Base-by-base conservation (phyloP, 1,284 basidiomycete genomes). In the Jaminaea rosea region DNA sequence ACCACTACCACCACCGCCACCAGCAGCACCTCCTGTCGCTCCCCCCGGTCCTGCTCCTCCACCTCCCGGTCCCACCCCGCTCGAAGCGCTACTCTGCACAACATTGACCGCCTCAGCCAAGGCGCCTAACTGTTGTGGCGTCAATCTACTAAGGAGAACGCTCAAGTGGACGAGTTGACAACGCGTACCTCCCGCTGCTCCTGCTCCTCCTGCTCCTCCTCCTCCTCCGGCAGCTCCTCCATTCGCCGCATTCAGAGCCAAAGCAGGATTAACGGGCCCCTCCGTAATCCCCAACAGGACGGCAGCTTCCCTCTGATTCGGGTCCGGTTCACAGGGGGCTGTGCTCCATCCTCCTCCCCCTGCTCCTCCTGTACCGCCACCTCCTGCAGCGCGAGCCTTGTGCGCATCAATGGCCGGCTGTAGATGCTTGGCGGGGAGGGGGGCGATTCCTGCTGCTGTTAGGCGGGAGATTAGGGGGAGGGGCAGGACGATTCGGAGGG, bases 241-340 rank as follows among this genome's bases (percentile, higher is more conserved):
- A n/a, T n/a, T n/a, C n/a, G n/a, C n/a, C n/a, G n/a, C n/a, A n/a
- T n/a, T n/a, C n/a, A n/a, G n/a, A n/a, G n/a, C n/a, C n/a, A n/a
- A n/a, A n/a, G n/a, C n/a, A n/a, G n/a, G n/a, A n/a, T n/a, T n/a
- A n/a, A n/a, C n/a, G n/a, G n/a, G n/a, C n/a, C 45, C 37, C 32
- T 69, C 64, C 29, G 67, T 68, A 52, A 73, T 68, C 17, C 71
- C 71, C 24, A 72, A 42, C 32, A 73, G 53, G 10, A 72, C 56
- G 7, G 69, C 69, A 3, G 69, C 55, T 21, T 68, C 65, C 21
- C 34, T 50, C 47, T 73, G 71, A 11, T 58, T 47, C 6, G 64
- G 55, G 10, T 66, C 58, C 19, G 69, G 55, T 7, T 62, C 57
- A 19, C 69, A 58, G 2, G 69, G 69, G 31, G 60, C 52, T 1